Evolutionary conservation across 225 moss, liverwort and hornwort species (phyloP).

Genomic region (Pseudoscleropodium purum): DNA sequence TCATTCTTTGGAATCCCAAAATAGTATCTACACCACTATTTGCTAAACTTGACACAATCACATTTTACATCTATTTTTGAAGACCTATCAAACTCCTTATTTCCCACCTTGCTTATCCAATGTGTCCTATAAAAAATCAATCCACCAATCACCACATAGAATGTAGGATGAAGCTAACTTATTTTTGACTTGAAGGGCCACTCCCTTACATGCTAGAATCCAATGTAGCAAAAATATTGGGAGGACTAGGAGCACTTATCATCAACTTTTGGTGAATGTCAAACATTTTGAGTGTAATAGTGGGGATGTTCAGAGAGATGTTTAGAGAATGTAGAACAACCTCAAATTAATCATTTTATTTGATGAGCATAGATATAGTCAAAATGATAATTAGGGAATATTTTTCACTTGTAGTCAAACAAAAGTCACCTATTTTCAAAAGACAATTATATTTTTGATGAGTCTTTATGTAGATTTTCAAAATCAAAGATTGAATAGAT

Average conservation of each 20-base stretch:
- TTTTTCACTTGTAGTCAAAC: not conserved
- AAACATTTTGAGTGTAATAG: too few relatives aligned
- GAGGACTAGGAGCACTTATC: too few relatives aligned
- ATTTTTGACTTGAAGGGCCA: not conserved
- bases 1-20: not conserved
- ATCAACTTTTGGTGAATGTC: too few relatives aligned
- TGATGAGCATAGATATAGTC: too few relatives aligned
- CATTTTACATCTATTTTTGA: not conserved
- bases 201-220: too few relatives aligned
- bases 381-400: too few relatives aligned
- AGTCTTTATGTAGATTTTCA: not conserved
- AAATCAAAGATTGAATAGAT: not conserved
- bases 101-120: too few relatives aligned
- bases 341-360: too few relatives aligned
- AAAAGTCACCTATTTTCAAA: not conserved
- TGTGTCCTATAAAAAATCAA: not conserved
- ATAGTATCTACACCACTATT: accelerated
- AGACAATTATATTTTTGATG: not conserved
- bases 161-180: not conserved
- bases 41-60: not conserved
- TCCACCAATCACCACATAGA: not conserved
- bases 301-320: too few relatives aligned
- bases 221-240: too few relatives aligned
- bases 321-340: too few relatives aligned
- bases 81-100: too few relatives aligned